phyloP scores from a whole-genome alignment of 164 flowering plant genomes.

The Pachysandra terminalis region DNA sequence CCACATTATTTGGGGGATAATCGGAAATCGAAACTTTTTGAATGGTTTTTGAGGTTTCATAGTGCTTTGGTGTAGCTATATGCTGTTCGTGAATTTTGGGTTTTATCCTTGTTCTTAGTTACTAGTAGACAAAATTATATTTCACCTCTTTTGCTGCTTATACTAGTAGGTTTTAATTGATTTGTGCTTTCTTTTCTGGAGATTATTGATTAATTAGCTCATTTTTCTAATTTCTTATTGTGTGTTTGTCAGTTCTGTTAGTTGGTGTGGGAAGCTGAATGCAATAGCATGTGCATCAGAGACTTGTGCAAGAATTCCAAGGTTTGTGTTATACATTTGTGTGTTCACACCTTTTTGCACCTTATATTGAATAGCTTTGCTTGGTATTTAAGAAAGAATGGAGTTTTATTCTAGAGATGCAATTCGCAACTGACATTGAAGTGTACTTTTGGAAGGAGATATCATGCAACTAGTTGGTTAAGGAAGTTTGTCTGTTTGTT shows the following conservation, averaged over 20 bases:
- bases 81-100: background rate
- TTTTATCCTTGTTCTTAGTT: background rate
- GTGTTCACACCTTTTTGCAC: background rate
- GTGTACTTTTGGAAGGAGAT: background rate
- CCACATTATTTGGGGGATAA: background rate
- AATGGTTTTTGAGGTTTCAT: background rate
- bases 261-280: conserved; percentile 96
- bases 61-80: background rate
- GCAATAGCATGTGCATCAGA: conserved; percentile 97
- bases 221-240: background rate
- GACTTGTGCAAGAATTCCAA: conserved; percentile 98
- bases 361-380: background rate
- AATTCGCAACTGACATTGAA: background rate
- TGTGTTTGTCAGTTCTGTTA: conserved; percentile 66
- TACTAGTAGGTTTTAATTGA: background rate
- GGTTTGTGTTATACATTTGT: conserved; percentile 42
- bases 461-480: no score
- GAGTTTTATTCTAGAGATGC: background rate
- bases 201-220: no score
- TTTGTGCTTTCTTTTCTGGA: background rate
- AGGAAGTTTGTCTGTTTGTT: no score
- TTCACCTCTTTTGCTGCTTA: no score
- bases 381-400: background rate
- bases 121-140: no score
- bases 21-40: no score